Base-by-base conservation (phyloP, 2,329 filamentous ascomycete species). In the Cercospora sp. region DNA sequence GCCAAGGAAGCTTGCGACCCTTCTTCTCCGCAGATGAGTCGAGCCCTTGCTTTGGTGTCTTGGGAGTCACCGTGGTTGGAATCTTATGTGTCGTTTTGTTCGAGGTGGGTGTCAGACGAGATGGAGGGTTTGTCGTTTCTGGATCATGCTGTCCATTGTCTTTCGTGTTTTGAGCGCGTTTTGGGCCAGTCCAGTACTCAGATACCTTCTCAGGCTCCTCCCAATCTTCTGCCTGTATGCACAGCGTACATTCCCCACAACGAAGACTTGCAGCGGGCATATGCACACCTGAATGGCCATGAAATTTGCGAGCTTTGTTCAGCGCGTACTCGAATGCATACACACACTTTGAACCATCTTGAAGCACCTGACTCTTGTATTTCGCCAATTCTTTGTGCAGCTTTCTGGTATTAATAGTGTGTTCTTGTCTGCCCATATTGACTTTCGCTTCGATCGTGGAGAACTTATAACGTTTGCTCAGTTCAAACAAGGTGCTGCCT, bases 401-500 rank as follows among this genome's bases (percentile, higher is more conserved):
- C 53, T 42, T 45, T 6, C 18, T 10, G 13, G 12, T 23, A 13
- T 20, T 42, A 3, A 48, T n/a, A 20, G 1, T 20, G 16, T 58
- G 5, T 3, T 9, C 20, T 20, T 12, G 18, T 58, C 63, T 59
- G 16, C 26, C 33, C 12, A 20, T 10, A 12, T 68, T 68, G 23
- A 64, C 28, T 7, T 53, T 28, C 12, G 60, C 30, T 9, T 45
- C 40, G 53, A 68, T 62, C 3, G 36, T 40, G 7, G 57, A 20
- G 6, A 65, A 53, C 26, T 58, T 68, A 23, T 65, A 68, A 2
- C 55, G 48, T 26, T 68, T 65, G 3, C 53, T 59, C 30, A 68
- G 42, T 8, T 63, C 53, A 12, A 61, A 62, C 31, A 68, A 23
- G 4, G 40, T 65, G 8, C 40, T 31, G 59, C 57, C 63, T 16